Base-by-base conservation (phyloP, 1,284 basidiomycete species). In the Malassezia dermatis region DNA sequence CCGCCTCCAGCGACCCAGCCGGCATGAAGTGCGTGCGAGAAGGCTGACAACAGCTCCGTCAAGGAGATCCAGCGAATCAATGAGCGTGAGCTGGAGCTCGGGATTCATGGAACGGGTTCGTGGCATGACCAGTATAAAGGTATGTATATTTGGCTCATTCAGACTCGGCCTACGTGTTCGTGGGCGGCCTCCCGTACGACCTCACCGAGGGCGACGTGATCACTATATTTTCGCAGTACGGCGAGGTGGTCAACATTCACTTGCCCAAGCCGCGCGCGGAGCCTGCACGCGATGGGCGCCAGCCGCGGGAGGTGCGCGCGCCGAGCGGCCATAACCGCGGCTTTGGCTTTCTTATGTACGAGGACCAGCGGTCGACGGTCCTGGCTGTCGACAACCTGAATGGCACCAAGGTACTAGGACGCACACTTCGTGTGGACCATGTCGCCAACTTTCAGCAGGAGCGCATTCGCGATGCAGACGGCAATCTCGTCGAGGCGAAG, bases 331-430 rank as follows among this genome's bases (percentile, higher is more conserved):
- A 64, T 37, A 62, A 67, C 3, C 83, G 80, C 65, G 94, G 94
- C 0, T 99, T 98, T 73, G 91, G 84, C 3, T 99, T 96, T 77
- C 78, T 98, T 59, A 96, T 98, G 91, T 99, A 96, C 76, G 88
- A 94, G 77, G 90, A 99, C 77, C 94, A 99, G 77, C 82, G 89
- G 43, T 91, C 88, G 53, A 99, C 94, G 3, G 78, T 96, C 48
- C 80, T 99, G 34, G 94, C 94, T 5, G 93, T 99, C 61, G 94
- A 99, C 78, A 99, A 98, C 77, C 81, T 99, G 76, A 96, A 95
- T 71, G 94, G 94, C 30, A 86, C 89, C 37, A 83, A 84, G 62
- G 85, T 98, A 37, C 78, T 95, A 26, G 89, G 86, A 6, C 80
- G 84, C 65, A 93, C 84, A 3, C 76, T 95, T 43, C 83, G 89